phyloP scores from a whole-genome alignment of 192 early-diverging fungal species.

The Spinellus fusiger region DNA sequence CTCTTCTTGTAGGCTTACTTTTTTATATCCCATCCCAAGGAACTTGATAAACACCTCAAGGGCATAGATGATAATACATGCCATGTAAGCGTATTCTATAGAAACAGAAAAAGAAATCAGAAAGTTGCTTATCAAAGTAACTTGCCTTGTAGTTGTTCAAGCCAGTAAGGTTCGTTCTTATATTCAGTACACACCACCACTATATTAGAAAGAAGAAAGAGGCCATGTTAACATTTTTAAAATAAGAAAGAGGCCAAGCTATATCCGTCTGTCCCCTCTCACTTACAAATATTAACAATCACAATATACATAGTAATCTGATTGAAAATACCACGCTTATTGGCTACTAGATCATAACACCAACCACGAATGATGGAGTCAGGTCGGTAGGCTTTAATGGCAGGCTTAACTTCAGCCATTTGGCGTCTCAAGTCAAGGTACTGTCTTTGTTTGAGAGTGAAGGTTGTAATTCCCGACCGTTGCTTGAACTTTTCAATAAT shows the following conservation, averaged over 20 bases:
- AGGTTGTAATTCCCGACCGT: slow-evolving; percentile 44
- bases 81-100: slow-evolving; percentile 35
- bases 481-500: slow-evolving; percentile 53
- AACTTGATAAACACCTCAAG: slow-evolving; percentile 39
- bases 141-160: slow-evolving; percentile 31
- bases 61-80: slow-evolving; percentile 34
- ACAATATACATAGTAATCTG: slow-evolving; percentile 33
- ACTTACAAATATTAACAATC: slow-evolving; percentile 35
- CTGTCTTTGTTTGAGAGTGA: slow-evolving; percentile 45
- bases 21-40: slow-evolving; percentile 40
- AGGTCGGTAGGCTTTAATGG: slow-evolving; percentile 34
- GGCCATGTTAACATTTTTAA: background rate
- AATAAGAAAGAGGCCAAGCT: background rate
- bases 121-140: background rate
- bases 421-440: slow-evolving; percentile 49
- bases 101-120: background rate
- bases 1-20: slow-evolving; percentile 10
- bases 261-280: background rate
- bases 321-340: slow-evolving; percentile 35
- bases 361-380: slow-evolving; percentile 23
- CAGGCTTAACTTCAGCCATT: slow-evolving; percentile 41
- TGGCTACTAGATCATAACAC: slow-evolving; percentile 35
- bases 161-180: slow-evolving; percentile 15
- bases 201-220: background rate
- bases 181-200: slow-evolving; percentile 29